Base-by-base conservation (phyloP, 23 red algal genomes). In the Gracilariopsis chorda region DNA sequence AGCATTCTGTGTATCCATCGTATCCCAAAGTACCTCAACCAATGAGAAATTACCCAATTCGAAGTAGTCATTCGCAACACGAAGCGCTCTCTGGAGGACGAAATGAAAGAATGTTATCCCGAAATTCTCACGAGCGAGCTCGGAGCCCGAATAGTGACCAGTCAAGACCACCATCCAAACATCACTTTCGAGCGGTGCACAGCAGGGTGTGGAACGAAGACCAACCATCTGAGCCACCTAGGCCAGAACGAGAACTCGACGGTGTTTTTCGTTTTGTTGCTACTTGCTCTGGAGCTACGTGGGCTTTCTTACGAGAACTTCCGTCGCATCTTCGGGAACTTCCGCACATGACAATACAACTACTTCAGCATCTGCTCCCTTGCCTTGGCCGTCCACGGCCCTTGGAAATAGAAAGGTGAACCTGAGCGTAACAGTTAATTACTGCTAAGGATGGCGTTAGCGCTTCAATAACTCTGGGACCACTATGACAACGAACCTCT, bases 211-310 rank as follows among this genome's bases (percentile, higher is more conserved):
- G 67, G 67, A 12, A 73, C 1, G 67, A 73, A 46, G 67, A 73
- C 40, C 42, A 42, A 46, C 40, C 37, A 7, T 45, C 40, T 27
- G 9, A 25, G 0, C 40, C 28, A 24, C 39, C 23, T 35, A 24
- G 47, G 8, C 23, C 46, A 23, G 76, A 80, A 45, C 45, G 76
- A 53, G 76, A 80, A 28, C 48, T 80, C 14, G 76, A 80, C 30
- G 76, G 76, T 55, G 23, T 80, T 24, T 80, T 80, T 27, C 48
- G 76, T 48, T 80, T 80, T 21, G 48, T 58, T 13, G 30, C 20
- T 57, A 53, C 76, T 20, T 29, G 42, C 27, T 57, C 29, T 10
- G 5, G 35, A 1, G 48, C 33, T 17, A 39, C 52, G 24, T 80
- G 48, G 48, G 33, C 4, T 11, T 48, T 80, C 48, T 47, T 80